phyloP scores from a whole-genome alignment of 2,329 filamentous ascomycete genomes.

The Neoscytalidium dimidiatum region DNA sequence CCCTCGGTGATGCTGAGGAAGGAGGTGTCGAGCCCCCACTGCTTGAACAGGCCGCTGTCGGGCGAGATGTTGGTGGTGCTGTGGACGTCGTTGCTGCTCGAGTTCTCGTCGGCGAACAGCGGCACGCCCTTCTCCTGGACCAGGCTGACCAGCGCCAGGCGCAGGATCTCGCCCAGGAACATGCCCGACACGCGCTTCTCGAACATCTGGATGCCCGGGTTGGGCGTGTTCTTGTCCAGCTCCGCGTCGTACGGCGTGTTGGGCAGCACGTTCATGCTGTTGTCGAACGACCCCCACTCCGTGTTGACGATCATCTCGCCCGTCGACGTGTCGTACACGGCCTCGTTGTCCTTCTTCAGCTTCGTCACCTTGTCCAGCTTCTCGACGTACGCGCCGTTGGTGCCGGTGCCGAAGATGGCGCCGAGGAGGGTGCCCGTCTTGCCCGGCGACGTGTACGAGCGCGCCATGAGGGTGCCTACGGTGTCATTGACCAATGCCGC shows the following conservation, averaged over 20 bases:
- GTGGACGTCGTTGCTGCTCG: constrained; percentile 65
- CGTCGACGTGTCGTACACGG: constrained; percentile 74
- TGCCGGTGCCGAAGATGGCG: constrained; percentile 95
- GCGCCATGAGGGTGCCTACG: constrained; percentile 95
- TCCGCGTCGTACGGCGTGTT: constrained; percentile 79
- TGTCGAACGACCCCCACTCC: constrained; percentile 98
- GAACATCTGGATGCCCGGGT: constrained; percentile 97
- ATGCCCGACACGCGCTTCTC: constrained; percentile 98
- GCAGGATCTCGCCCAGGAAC: constrained; percentile 94
- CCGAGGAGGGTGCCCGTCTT: constrained; percentile 87
- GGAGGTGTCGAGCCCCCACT: constrained; percentile 89
- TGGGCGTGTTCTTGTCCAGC: constrained; percentile 78
- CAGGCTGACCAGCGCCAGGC: constrained; percentile 72
- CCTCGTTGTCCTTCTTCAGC: constrained; percentile 49
- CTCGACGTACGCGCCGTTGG: constrained; percentile 96
- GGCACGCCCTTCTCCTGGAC: constrained; percentile 66
- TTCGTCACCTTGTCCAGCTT: constrained; percentile 86
- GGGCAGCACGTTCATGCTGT: constrained; percentile 83
- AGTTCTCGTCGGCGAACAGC: constrained; percentile 76
- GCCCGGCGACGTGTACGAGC: constrained; percentile 89
- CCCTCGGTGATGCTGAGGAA: constrained; percentile 85
- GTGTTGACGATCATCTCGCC: constrained; percentile 98
- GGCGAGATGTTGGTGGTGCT: constrained; percentile 70
- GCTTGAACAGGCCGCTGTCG: constrained; percentile 68
- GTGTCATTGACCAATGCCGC: constrained; percentile 96